Conservation (phyloP, 2,329 filamentous ascomycete species). For the Metarhizium sp. region DNA sequence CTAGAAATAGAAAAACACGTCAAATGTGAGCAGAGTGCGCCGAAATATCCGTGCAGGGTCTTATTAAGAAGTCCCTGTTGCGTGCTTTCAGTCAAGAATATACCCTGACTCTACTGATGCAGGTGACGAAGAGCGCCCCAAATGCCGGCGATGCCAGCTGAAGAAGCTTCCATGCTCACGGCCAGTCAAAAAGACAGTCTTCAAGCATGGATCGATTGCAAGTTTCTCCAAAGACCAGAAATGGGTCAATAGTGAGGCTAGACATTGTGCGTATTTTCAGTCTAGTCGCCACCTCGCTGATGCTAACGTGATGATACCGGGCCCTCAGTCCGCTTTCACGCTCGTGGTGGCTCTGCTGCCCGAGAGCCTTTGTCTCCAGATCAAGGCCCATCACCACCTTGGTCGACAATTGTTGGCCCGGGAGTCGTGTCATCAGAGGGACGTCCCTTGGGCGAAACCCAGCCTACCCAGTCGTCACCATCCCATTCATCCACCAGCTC, state of each 20-base stretch:
- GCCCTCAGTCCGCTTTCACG: conserved; percentile 12
- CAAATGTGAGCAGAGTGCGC: conserved; percentile 20
- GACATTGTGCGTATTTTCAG: conserved; percentile 19
- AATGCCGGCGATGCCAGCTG: conserved; percentile 23
- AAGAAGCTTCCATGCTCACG: conserved; percentile 24
- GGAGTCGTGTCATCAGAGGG: not conserved
- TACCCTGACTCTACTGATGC: not conserved
- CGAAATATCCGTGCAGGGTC: not conserved
- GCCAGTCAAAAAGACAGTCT: conserved; percentile 25
- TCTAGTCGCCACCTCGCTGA: not conserved
- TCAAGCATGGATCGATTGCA: conserved; percentile 23
- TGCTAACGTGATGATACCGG: not conserved
- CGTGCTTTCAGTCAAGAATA: not conserved
- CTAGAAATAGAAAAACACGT: conserved; percentile 21
- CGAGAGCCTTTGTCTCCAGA: not conserved
- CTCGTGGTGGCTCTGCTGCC: conserved; percentile 7
- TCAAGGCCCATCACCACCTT: not conserved
- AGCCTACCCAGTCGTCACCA: not conserved
- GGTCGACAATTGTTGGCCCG: not conserved
- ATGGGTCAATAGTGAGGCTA: conserved; percentile 26
- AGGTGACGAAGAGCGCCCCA: conserved; percentile 30
- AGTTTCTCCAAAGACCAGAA: conserved; percentile 25
- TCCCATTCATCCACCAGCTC: not conserved
- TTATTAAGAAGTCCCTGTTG: not conserved
- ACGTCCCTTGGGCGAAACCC: not conserved